Percentiles rank a stretch among this genome's conserved stretches.
Conservation (phyloP, 768 basidiomycete species). For the Hypholoma sublateritium region DNA sequence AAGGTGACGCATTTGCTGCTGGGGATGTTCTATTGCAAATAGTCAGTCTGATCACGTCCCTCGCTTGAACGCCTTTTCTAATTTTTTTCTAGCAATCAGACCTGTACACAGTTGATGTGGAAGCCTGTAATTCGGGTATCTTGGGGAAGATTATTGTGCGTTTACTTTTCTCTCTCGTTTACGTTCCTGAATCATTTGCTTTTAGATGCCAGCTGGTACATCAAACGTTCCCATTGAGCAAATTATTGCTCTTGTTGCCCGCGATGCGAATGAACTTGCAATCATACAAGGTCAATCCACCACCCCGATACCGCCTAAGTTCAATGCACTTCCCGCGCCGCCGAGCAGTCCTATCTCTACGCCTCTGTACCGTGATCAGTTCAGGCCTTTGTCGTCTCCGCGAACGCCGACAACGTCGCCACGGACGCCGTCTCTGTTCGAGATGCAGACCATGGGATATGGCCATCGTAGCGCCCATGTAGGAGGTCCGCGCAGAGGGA, state of each 20-base stretch:
- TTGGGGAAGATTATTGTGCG: slow-evolving; percentile 83
- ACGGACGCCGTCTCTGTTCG: slow-evolving; percentile 30
- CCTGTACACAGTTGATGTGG: slow-evolving; percentile 81
- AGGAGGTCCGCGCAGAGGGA: slow-evolving; percentile 13
- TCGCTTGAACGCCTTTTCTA: not conserved
- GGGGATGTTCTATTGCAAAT: slow-evolving; percentile 81
- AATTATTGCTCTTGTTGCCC: slow-evolving; percentile 73
- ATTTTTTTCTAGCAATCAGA: slow-evolving; percentile 64
- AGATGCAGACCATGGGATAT: slow-evolving; percentile 28
- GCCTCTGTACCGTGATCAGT: slow-evolving; percentile 19
- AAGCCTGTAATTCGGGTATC: slow-evolving; percentile 87
- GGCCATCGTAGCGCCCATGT: slow-evolving; percentile 23
- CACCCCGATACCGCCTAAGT: slow-evolving; percentile 24
- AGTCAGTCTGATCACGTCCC: slow-evolving; percentile 36
- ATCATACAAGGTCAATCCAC: slow-evolving; percentile 20
- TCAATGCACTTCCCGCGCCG: slow-evolving; percentile 24
- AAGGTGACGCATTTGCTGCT: slow-evolving; percentile 67
- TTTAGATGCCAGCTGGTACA: slow-evolving; percentile 62
- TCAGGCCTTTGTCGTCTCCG: slow-evolving; percentile 23
- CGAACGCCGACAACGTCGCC: slow-evolving; percentile 22
- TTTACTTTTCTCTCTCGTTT: slow-evolving; percentile 8
- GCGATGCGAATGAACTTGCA: slow-evolving; percentile 43
- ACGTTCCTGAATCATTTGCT: not conserved
- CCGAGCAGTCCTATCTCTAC: slow-evolving; percentile 21
- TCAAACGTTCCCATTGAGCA: slow-evolving; percentile 47